phyloP scores from a whole-genome alignment of 192 early-diverging fungal genomes.

The Thoreauomyces humboldtii region DNA sequence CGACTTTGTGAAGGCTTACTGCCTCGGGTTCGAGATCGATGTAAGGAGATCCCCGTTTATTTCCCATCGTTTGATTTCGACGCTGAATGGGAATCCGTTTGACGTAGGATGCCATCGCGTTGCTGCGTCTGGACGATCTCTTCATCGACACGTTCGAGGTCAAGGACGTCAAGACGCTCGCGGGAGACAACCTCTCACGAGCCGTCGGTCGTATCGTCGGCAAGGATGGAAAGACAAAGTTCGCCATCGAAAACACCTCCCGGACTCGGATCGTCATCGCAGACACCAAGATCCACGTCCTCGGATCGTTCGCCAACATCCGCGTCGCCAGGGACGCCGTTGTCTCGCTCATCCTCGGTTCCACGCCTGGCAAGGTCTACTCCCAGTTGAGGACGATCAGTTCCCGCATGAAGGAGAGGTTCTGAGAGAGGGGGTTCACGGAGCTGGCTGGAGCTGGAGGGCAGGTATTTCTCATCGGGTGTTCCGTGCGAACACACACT shows the following conservation, averaged over 20 bases:
- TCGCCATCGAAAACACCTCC: slow-evolving; percentile 95
- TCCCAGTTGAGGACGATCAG: slow-evolving; percentile 82
- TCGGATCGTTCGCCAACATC: slow-evolving; percentile 96
- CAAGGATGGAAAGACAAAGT: slow-evolving; percentile 95
- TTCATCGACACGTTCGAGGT: slow-evolving; percentile 96
- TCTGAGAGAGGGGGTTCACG: too few species aligned
- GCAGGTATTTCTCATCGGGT: too few species aligned
- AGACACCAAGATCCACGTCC: slow-evolving; percentile 94
- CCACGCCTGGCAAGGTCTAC: slow-evolving; percentile 96
- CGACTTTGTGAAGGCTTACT: slow-evolving; percentile 93
- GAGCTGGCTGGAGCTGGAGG: too few species aligned
- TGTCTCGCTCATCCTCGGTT: slow-evolving; percentile 85
- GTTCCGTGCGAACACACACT: too few species aligned
- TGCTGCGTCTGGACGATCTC: slow-evolving; percentile 94
- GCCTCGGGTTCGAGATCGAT: slow-evolving; percentile 87
- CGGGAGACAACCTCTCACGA: slow-evolving; percentile 92
- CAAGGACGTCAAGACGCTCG: slow-evolving; percentile 95
- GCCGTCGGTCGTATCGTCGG: slow-evolving; percentile 99
- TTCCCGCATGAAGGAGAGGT: slow-evolving; percentile 91
- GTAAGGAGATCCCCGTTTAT: too few species aligned
- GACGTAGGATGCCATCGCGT: slow-evolving; percentile 90
- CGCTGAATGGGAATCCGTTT: too few species aligned
- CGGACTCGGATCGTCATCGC: slow-evolving; percentile 96
- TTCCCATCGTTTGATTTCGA: too few species aligned
- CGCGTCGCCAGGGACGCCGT: slow-evolving; percentile 93